Percentiles rank a stretch among this genome's conserved stretches.
Conservation (phyloP, 768 basidiomycete genomes). For the Amanita muscaria region DNA sequence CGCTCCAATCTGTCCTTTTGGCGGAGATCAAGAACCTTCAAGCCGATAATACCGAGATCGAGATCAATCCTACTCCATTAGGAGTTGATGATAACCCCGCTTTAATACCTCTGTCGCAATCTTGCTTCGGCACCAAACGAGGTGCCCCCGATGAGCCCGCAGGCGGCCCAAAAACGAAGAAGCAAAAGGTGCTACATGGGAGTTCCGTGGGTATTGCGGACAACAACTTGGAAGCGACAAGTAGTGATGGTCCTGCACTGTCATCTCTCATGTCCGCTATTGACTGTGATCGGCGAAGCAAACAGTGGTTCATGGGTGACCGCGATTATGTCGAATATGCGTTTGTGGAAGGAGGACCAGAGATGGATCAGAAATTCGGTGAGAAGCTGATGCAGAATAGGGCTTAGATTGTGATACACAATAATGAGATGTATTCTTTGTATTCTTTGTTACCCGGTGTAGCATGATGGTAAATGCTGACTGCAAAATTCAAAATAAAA, state of each 20-base stretch:
- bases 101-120: constrained; percentile 4
- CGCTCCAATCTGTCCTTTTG: constrained; percentile 2
- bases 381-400: constrained; percentile 6
- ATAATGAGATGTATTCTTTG: constrained; percentile 3
- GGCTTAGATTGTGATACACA: constrained; percentile 4
- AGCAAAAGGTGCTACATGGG: constrained; percentile 1
- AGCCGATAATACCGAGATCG: background rate
- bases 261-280: constrained; percentile 3
- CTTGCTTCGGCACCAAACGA: constrained; percentile 1
- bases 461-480: background rate
- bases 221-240: constrained; percentile 1
- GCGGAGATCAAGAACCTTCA: constrained; percentile 4
- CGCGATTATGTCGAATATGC: background rate
- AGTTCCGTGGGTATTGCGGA: background rate
- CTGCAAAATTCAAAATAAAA: background rate
- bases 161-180: constrained; percentile 1
- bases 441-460: constrained; percentile 4
- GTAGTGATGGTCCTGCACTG: background rate
- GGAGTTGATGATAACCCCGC: constrained; percentile 3
- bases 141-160: background rate
- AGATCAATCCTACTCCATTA: constrained; percentile 1
- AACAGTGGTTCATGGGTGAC: constrained; percentile 5
- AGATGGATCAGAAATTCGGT: constrained; percentile 3
- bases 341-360: constrained; percentile 2
- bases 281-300: background rate